Base-by-base conservation (phyloP, 2,329 filamentous ascomycete species). In the Aureobasidium sp. region DNA sequence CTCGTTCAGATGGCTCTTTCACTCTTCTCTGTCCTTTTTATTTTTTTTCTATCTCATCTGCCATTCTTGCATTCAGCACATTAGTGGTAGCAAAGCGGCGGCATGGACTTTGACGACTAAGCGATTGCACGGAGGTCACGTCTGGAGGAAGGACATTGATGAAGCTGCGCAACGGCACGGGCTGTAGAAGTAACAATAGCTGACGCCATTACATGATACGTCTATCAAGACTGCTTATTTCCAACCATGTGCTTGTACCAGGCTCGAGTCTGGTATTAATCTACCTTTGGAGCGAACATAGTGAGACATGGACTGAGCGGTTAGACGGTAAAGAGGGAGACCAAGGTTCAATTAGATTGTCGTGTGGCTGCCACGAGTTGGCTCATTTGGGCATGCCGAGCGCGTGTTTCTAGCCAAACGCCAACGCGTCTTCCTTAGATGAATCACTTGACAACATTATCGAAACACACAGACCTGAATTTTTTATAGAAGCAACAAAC, bases 391-490 rank as follows among this genome's bases (percentile, higher is more conserved):
- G 47, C 47, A 34, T n/a, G 47, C 47, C 29, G 29, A 12, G 27
- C 15, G 27, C 57, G 47, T 47, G 47, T 42, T 61, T 51, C 44
- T 34, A 41, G 37, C 39, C 36, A 41, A 41, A 44, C 57, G 44
- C 47, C 57, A 60, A 61, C 57, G 57, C 57, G 57, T 61, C 57
- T 61, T 51, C 57, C 57, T 12, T 15, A 12, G 49, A n/a, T 51
- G 37, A 39, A 31, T 59, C n/a, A 20, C 34, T 49, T 49, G 45
- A 29, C 45, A 45, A 61, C 36, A 51, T 12, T 61, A 61, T 61
- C 29, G 45, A 61, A 52, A 51, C 36, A 61, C 27, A 17, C 27
- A 41, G 27, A 27, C 37, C 17, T 42, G 25, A 2, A 37, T 34
- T 12, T 47, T 22, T 25, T 27, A 15, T n/a, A 36, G 27, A 36